Evolutionary conservation across 768 basidiomycete species (phyloP), one percentile per base, ranked within the genome.

Genomic region (Mycena indigotica): DNA sequence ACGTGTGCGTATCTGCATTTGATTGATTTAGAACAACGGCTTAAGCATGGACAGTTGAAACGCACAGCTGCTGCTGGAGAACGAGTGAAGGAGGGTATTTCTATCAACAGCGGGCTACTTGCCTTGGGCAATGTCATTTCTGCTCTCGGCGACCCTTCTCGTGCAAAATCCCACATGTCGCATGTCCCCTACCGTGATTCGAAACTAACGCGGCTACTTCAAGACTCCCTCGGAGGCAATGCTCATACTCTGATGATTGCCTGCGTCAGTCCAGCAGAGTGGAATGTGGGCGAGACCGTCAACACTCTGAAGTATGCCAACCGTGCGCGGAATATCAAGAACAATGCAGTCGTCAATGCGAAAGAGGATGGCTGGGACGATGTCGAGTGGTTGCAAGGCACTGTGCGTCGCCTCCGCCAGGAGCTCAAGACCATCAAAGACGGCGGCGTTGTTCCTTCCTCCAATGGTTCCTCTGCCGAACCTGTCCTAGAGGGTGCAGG

Each of bases 301-400:
- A 94, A 93, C 69, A 95, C 93, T 15, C 79, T 98, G 70, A 97
- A 97, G 72, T 99, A 98, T 68, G 97, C 96, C 29, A 95, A 97
- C 65, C 89, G 97, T 32, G 97, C 97, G 12, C 79, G 95, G 61
- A 98, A 97, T 68, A 99, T 99, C 78, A 96, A 95, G 76, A 99
- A 99, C 66, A 82, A 87, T 44, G 95, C 92, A 2, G 85, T 90
- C 29, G 82, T 96, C 52, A 96, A 95, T 67, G 93, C 96, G 74
- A 88, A 87, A 67, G 97, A 99, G 75, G 93, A 94, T 52, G 97
- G 97, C 12, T 99, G 97, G 97, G 96, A 98, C 62, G 97, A 99
- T 70, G 77, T 98, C 2, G 95, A 98, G 69, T 96, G 97, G 88
- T 75, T 99, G 41, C 97, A 98, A 73, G 84, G 84, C 52, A 91